These are phyloP conservation scores for Mortierella antarctica DNA, from an alignment of 192 early-diverging fungal species.

Conservation along the genomic window DNA sequence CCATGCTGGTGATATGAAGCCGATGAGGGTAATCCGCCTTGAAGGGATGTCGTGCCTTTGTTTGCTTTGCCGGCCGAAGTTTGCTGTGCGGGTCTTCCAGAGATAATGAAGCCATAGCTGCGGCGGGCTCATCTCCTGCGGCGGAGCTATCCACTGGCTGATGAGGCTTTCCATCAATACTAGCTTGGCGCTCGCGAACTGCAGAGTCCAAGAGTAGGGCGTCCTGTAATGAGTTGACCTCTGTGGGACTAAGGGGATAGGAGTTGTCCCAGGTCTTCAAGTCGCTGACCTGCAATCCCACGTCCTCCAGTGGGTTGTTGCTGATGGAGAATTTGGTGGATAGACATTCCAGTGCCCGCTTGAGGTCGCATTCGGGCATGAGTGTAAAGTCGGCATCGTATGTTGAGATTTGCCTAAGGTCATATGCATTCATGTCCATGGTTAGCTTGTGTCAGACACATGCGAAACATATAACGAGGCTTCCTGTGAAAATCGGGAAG, in stretches of 20 bases:
- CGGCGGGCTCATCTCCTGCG: background rate
- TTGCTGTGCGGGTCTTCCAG: conserved; percentile 6
- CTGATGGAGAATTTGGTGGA: conserved; percentile 27
- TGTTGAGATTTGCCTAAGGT: conserved; percentile 47
- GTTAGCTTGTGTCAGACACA: too few relatives aligned
- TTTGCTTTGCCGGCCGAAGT: background rate
- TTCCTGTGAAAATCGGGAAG: too few relatives aligned
- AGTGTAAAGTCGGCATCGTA: conserved; percentile 52
- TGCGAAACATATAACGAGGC: too few relatives aligned
- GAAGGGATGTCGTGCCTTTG: conserved; percentile 30
- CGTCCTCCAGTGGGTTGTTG: conserved; percentile 48
- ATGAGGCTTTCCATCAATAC: conserved; percentile 7
- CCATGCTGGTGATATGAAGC: conserved; percentile 51
- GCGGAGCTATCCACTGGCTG: background rate
- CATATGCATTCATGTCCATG: background rate
- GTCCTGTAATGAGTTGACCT: conserved; percentile 31
- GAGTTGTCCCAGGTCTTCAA: conserved; percentile 34
- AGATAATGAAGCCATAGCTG: conserved; percentile 11
- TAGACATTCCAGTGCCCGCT: conserved; percentile 30
- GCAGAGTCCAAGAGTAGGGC: conserved; percentile 23
- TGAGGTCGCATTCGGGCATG: conserved; percentile 45
- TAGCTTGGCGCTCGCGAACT: conserved; percentile 15
- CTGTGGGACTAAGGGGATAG: conserved; percentile 27
- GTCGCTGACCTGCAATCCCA: conserved; percentile 21
- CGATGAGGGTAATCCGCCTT: conserved; percentile 32